Conservation (phyloP, 805 yeast species). For the Lipomyces lipofer region DNA sequence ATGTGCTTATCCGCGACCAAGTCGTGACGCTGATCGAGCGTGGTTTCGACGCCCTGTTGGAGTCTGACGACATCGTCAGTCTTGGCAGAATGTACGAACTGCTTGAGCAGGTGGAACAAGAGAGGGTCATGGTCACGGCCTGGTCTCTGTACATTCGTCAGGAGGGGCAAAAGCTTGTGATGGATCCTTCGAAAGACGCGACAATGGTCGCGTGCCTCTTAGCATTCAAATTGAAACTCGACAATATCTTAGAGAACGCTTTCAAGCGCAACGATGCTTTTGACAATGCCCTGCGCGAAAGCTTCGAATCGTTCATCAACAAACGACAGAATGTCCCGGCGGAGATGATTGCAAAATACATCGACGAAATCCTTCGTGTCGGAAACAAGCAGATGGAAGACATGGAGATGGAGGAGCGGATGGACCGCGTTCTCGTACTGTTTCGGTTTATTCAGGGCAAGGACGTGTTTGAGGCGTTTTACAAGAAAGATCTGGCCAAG, state of each 20-base stretch:
- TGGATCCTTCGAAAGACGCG: slow-evolving; percentile 25
- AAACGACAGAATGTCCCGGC: slow-evolving; percentile 34
- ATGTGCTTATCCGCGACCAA: slow-evolving; percentile 9
- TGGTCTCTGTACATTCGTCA: slow-evolving; percentile 22
- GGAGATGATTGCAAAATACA: slow-evolving; percentile 37
- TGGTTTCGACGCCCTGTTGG: slow-evolving; percentile 24
- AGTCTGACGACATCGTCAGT: slow-evolving; percentile 8
- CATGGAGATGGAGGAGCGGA: slow-evolving; percentile 48
- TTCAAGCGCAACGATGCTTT: slow-evolving; percentile 23
- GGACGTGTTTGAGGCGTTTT: slow-evolving; percentile 80
- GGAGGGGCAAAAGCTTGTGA: slow-evolving; percentile 24
- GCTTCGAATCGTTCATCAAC: slow-evolving; percentile 31
- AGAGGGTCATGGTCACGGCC: slow-evolving; percentile 10
- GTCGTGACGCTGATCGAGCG: slow-evolving; percentile 7
- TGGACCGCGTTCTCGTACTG: slow-evolving; percentile 59
- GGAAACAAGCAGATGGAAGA: slow-evolving; percentile 42
- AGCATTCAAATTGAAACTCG: slow-evolving; percentile 22
- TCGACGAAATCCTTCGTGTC: slow-evolving; percentile 36
- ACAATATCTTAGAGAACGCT: slow-evolving; percentile 10
- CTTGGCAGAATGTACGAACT: slow-evolving; percentile 15
- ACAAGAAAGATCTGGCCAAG: slow-evolving; percentile 83
- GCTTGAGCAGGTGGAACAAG: slow-evolving; percentile 8
- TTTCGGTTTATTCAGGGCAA: slow-evolving; percentile 75
- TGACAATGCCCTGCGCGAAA: slow-evolving; percentile 27
- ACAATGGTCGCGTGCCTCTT: slow-evolving; percentile 29